Conservation (phyloP, 805 yeast genomes). For the Starmerella tilneyi region DNA sequence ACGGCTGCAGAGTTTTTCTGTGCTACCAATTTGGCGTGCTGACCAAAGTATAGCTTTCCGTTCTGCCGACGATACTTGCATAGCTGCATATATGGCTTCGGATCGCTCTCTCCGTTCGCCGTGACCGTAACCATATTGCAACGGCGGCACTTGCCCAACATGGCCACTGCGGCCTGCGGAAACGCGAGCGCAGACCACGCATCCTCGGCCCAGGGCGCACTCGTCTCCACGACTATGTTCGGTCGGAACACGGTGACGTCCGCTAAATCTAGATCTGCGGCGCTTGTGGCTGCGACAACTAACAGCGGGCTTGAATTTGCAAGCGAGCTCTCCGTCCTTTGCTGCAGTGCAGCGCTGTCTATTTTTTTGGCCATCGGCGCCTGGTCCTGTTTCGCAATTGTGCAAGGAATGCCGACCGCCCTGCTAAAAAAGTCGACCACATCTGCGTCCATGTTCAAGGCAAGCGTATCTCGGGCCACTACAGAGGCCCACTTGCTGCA, state of each 20-base stretch:
- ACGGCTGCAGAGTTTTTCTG: background rate
- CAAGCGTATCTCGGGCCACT: background rate
- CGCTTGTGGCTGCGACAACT: conserved; percentile 31
- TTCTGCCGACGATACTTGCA: conserved; percentile 31
- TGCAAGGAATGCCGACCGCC: conserved; percentile 32
- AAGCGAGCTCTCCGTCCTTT: conserved; percentile 22
- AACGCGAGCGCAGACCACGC: conserved; percentile 29
- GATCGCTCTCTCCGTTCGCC: conserved; percentile 31
- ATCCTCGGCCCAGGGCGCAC: conserved; percentile 35
- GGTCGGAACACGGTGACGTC: conserved; percentile 32
- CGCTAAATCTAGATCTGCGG: conserved; percentile 20
- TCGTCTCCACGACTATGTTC: conserved; percentile 31
- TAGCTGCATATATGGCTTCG: conserved; percentile 31
- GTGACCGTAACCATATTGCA: conserved; percentile 41
- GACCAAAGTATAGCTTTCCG: conserved; percentile 37
- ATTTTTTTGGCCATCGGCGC: conserved; percentile 8
- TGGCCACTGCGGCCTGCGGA: conserved; percentile 11
- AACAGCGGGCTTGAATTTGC: conserved; percentile 37
- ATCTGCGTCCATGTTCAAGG: conserved; percentile 17
- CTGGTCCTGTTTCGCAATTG: conserved; percentile 29
- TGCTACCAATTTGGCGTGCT: conserved; percentile 16
- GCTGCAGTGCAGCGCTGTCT: conserved; percentile 2
- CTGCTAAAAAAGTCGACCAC: conserved; percentile 29
- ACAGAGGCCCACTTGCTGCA: conserved; percentile 10
- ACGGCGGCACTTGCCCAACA: conserved; percentile 33